Evolutionary conservation across 208 protist species (phyloP).

Genomic region (Crithidia sp.): DNA sequence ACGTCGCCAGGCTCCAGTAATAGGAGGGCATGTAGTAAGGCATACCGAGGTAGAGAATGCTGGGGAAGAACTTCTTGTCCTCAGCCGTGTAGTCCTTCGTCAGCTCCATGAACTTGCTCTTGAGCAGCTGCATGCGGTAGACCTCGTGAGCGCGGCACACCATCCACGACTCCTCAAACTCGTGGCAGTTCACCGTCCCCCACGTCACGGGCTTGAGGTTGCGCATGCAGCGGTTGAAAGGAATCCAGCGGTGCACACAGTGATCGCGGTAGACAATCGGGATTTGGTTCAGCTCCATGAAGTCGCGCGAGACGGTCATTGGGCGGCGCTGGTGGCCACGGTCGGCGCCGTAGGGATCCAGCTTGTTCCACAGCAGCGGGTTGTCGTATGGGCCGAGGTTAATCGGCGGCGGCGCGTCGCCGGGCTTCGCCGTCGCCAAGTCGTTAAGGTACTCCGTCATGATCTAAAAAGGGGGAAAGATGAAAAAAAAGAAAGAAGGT

Average conservation of each 20-base stretch:
- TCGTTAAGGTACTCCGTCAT: conserved; percentile 92
- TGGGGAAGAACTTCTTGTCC: conserved; percentile 93
- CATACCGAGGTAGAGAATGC: conserved; percentile 76
- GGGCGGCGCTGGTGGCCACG: conserved; percentile 89
- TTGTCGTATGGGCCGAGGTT: conserved; percentile 93
- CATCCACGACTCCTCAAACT: conserved; percentile 91
- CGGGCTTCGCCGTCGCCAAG: conserved; percentile 50
- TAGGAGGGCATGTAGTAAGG: conserved; percentile 81
- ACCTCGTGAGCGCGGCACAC: conserved; percentile 87
- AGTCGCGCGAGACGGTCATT: conserved; percentile 87
- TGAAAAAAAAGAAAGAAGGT: not conserved
- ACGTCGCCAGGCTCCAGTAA: conserved; percentile 88
- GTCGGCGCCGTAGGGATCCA: conserved; percentile 92
- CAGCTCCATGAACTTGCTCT: conserved; percentile 91
- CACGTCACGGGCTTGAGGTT: conserved; percentile 89
- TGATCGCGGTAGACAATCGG: conserved; percentile 89
- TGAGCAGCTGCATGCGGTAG: conserved; percentile 89
- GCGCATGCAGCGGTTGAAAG: conserved; percentile 81
- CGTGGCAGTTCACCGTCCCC: conserved; percentile 88
- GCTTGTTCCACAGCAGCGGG: conserved; percentile 90
- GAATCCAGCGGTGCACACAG: conserved; percentile 89
- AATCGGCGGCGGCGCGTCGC: conserved; percentile 74
- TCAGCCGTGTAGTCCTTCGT: conserved; percentile 91
- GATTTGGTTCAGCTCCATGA: conserved; percentile 90
- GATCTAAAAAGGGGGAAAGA: not conserved